phyloP scores from a whole-genome alignment of 2,329 filamentous ascomycete genomes.

The Calonectria honghensis region DNA sequence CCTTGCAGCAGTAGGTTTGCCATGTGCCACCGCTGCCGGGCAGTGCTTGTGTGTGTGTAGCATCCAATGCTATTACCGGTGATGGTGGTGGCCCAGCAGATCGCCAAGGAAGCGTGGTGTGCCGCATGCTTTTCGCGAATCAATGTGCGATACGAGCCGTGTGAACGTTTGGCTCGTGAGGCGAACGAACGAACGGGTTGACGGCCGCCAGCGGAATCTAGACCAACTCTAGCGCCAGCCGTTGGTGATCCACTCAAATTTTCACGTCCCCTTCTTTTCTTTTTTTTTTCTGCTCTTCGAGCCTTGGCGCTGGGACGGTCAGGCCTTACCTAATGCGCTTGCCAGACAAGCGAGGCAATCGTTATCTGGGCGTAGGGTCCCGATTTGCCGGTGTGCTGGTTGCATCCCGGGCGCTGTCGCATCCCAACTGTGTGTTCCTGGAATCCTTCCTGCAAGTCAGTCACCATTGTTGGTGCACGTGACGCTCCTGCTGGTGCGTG shows the following conservation, averaged over 20 bases:
- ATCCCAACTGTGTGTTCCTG: background rate
- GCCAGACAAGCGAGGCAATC: background rate
- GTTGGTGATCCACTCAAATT: background rate
- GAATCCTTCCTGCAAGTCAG: background rate
- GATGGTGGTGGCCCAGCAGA: background rate
- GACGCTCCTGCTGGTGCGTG: background rate
- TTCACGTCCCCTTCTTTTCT: background rate
- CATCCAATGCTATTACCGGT: background rate
- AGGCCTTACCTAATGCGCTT: background rate
- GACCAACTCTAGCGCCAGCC: background rate
- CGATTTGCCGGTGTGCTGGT: background rate
- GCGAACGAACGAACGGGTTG: background rate
- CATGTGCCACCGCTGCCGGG: background rate
- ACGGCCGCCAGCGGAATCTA: background rate
- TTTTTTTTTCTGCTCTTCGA: background rate
- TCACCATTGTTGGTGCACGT: background rate
- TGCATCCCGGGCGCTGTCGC: background rate
- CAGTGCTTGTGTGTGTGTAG: background rate
- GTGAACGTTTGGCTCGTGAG: background rate
- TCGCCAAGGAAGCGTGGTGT: background rate
- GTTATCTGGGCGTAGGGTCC: background rate
- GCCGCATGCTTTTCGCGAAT: background rate
- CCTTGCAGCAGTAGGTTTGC: background rate
- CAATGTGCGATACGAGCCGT: background rate
- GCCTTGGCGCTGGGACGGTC: background rate